Evolutionary conservation across 2,329 filamentous ascomycete species (phyloP).

Genomic region (Raffaelea ambrosiae): DNA sequence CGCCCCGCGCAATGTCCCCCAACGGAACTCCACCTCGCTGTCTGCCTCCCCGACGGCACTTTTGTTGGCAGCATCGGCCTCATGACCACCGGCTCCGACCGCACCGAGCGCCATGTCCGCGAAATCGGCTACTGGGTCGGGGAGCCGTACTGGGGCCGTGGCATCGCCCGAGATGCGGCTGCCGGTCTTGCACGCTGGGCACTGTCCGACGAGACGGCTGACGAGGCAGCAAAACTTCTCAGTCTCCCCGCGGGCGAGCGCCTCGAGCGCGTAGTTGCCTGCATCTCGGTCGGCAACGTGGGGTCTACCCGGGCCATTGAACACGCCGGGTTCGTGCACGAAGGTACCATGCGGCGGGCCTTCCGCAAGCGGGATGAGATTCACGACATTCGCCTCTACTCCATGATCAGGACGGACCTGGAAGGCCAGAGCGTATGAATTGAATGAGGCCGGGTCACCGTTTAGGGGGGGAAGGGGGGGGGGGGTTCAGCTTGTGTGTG

Average conservation of each 20-base stretch:
- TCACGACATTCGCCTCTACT: constrained; percentile 27
- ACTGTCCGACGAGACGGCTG: constrained; percentile 19
- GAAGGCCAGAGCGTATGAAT: not conserved
- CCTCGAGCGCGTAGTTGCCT: constrained; percentile 32
- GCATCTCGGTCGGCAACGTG: constrained; percentile 27
- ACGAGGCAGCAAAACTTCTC: not conserved
- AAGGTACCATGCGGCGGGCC: constrained; percentile 33
- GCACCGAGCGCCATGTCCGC: constrained; percentile 28
- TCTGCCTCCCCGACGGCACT: constrained; percentile 22
- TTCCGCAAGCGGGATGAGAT: constrained; percentile 31
- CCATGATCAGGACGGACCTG: constrained; percentile 18
- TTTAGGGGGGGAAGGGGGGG: not conserved
- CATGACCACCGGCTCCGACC: constrained; percentile 23
- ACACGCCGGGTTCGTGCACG: constrained; percentile 32
- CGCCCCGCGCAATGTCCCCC: not conserved
- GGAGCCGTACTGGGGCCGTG: constrained; percentile 33
- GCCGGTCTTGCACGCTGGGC: constrained; percentile 31
- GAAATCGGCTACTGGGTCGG: constrained; percentile 44
- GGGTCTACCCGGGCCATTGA: constrained; percentile 33
- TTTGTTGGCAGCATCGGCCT: constrained; percentile 34
- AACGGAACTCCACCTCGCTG: constrained; percentile 21
- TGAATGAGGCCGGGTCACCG: constrained; percentile 1
- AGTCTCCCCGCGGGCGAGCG: constrained; percentile 13
- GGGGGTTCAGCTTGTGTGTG: too few relatives aligned
- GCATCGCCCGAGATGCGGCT: constrained; percentile 32